Base-by-base conservation (phyloP, 2,329 filamentous ascomycete genomes). In the Alternaria alternata region DNA sequence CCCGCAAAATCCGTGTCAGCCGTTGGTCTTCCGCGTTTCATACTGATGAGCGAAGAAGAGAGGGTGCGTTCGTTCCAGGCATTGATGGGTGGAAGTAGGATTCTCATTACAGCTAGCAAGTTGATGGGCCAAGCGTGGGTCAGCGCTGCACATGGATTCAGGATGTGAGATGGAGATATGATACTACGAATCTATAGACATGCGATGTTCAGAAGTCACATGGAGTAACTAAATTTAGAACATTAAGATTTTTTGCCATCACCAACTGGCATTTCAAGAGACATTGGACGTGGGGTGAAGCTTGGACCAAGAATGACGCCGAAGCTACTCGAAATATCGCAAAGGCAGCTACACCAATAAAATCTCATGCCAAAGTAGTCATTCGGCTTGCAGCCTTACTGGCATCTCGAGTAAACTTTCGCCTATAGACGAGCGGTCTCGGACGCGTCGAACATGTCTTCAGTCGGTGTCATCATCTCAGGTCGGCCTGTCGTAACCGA, bases 401-500 rank as follows among this genome's bases (percentile, higher is more conserved):
- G 54, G 36, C 36, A 49, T 34, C 12, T 39, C 47, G 42, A 43
- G 12, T 42, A 47, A 16, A 8, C 18, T 12, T 22, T n/a, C 4
- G 44, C 43, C n/a, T 12, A 47, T 20, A 55, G 36, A 36, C 12
- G 30, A 12, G 36, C 24, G 26, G 20, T 44, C 41, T 32, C 44
- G 12, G 22, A 44, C 54, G 18, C 46, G 47, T 24, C 28, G 30
- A 49, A 26, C 32, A 88, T 88, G 85, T 67, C 69, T n/a, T 64
- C 67, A 9, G 89, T 89, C 74, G 87, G 85, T 69, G 81, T 89
- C 67, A 83, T 89, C 68, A 80, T 88, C 57, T 86, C 87, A 42
- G 85, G 86, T 60, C 82, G 87, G 24, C 87, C 87, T 7, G 83
- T 88, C 65, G 81, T 88, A 62, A 86, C 86, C 44, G 81, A 87